Evolutionary conservation across 768 basidiomycete species (phyloP).

Genomic region (Filobasidium floriforme): DNA sequence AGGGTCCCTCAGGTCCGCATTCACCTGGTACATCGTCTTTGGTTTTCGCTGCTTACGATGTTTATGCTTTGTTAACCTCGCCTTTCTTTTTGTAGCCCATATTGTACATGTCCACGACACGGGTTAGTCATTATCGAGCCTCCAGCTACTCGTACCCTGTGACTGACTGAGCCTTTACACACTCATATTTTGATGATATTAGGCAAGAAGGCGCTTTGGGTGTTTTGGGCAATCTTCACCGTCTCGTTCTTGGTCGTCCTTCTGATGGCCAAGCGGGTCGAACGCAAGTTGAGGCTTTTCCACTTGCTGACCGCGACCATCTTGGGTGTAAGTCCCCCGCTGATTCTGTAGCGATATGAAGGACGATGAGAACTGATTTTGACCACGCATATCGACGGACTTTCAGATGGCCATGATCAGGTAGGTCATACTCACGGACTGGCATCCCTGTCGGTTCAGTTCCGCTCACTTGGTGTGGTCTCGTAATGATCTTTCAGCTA

Average conservation of each 20-base stretch:
- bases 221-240: not conserved
- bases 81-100: not conserved
- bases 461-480: not conserved
- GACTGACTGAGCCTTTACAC: too few species aligned
- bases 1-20: not conserved
- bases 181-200: too few species aligned
- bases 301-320: conserved; percentile 40
- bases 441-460: not conserved
- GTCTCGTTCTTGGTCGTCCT: conserved; percentile 26
- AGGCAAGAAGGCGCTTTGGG: not conserved
- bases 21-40: not conserved
- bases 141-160: too few species aligned
- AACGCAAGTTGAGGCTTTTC: conserved; percentile 38
- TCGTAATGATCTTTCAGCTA: conserved; percentile 29
- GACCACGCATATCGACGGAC: not conserved
- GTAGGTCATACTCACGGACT: not conserved
- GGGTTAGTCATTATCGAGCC: too few species aligned
- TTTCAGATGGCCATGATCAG: conserved; percentile 25
- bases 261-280: conserved; percentile 35
- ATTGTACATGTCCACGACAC: not conserved
- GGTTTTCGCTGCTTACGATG: too few species aligned
- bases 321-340: conserved; percentile 25
- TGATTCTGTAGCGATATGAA: not conserved
- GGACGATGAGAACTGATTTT: not conserved
- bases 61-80: too few species aligned